Conservation (phyloP, 768 basidiomycete genomes). For the Pleurotus platypus region DNA sequence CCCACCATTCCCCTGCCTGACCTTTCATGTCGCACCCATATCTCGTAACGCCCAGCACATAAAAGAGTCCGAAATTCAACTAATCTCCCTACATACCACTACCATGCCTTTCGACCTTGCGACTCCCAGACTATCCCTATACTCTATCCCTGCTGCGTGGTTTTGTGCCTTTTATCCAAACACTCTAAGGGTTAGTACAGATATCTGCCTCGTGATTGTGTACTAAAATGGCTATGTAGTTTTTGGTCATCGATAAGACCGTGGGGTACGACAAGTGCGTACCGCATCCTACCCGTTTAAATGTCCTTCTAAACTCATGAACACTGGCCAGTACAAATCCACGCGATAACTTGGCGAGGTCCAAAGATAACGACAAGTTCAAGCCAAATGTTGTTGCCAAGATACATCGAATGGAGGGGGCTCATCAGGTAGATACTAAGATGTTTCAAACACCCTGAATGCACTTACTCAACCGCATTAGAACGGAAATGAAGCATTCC, state of each 20-base stretch:
- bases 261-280: constrained; percentile 33
- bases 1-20: no score
- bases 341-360: constrained; percentile 21
- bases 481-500: constrained; percentile 30
- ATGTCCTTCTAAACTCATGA: neutral
- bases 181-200: constrained; percentile 17
- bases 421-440: constrained; percentile 18
- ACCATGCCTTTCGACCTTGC: no score
- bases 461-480: neutral
- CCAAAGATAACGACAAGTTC: constrained; percentile 20
- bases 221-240: constrained; percentile 12
- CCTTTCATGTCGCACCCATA: no score
- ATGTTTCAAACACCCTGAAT: neutral
- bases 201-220: neutral
- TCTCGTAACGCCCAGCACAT: no score
- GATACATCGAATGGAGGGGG: constrained; percentile 32
- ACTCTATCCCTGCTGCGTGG: constrained; percentile 26
- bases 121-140: constrained; percentile 9
- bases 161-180: constrained; percentile 20
- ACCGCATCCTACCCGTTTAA: neutral
- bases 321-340: constrained; percentile 25
- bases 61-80: no score
- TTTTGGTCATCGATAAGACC: constrained; percentile 20
- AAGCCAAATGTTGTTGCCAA: constrained; percentile 18
- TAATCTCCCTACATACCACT: no score